Evolutionary conservation across 2,329 filamentous ascomycete species (phyloP).

Genomic region (Sordariomycetes sp.): DNA sequence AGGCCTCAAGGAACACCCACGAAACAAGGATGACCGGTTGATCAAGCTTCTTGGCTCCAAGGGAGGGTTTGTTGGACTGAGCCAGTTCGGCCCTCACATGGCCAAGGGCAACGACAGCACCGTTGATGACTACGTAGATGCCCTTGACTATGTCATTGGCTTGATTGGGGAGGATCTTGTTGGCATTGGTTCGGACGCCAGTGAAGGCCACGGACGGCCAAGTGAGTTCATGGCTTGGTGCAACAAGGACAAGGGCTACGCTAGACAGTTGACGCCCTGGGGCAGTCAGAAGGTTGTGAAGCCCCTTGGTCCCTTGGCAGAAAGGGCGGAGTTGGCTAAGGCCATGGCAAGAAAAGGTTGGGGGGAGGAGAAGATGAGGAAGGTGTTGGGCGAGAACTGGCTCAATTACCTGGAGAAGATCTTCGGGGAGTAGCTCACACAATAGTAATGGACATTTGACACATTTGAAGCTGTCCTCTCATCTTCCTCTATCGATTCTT

Average conservation of each 20-base stretch:
- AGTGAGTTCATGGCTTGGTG: constrained; percentile 30
- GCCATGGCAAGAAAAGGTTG: constrained; percentile 27
- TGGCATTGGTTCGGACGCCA: constrained; percentile 26
- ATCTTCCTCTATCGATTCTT: too few species aligned
- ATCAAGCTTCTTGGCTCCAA: constrained; percentile 23
- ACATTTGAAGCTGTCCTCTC: too few species aligned
- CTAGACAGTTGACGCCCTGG: constrained; percentile 25
- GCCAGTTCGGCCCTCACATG: constrained; percentile 29
- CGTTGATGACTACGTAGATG: constrained; percentile 29
- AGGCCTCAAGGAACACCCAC: constrained; percentile 23
- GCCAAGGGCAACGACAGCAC: constrained; percentile 27
- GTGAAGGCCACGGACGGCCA: constrained; percentile 25
- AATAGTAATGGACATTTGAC: neutral
- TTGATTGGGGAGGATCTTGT: constrained; percentile 25
- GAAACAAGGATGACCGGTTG: constrained; percentile 26
- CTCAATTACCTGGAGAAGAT: constrained; percentile 25
- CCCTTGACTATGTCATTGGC: constrained; percentile 25
- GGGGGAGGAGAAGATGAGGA: constrained; percentile 25
- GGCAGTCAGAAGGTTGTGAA: constrained; percentile 29
- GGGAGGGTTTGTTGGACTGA: constrained; percentile 26
- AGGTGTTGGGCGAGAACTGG: constrained; percentile 29
- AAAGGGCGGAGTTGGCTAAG: constrained; percentile 20
- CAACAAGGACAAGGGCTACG: constrained; percentile 29
- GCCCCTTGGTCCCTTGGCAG: constrained; percentile 23
- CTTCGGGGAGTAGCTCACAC: constrained; percentile 5